phyloP scores from a whole-genome alignment of 2,329 filamentous ascomycete genomes.

The Phyllosticta citribraziliensis region DNA sequence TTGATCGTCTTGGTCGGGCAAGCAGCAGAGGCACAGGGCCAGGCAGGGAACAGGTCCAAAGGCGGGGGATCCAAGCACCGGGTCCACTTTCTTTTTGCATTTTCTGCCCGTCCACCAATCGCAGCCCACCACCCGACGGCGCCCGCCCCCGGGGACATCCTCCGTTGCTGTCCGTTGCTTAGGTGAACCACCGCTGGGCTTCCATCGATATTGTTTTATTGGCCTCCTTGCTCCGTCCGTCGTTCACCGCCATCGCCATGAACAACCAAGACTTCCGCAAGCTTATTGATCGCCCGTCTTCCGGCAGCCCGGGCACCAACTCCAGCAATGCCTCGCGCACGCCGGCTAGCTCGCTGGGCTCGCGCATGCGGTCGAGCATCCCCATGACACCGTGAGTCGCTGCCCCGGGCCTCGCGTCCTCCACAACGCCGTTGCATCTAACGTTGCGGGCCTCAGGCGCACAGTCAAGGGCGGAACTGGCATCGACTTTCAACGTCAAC shows the following conservation, averaged over 20 bases:
- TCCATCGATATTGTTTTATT: background rate
- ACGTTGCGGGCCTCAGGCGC: conserved; percentile 41
- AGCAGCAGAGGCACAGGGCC: background rate
- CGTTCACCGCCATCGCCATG: conserved; percentile 44
- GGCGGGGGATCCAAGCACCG: background rate
- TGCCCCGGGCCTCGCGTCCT: background rate
- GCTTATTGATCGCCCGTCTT: conserved; percentile 52
- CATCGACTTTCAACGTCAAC: conserved; percentile 71
- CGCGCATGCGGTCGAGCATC: conserved; percentile 68
- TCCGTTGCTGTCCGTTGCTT: background rate
- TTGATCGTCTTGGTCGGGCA: background rate
- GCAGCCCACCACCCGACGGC: background rate
- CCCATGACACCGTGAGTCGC: conserved; percentile 81
- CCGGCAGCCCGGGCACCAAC: conserved; percentile 18
- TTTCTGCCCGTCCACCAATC: background rate
- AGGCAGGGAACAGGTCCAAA: background rate
- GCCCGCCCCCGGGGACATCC: background rate
- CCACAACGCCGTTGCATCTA: background rate
- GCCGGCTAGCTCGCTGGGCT: conserved; percentile 53
- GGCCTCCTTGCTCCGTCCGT: background rate
- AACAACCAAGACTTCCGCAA: conserved; percentile 93
- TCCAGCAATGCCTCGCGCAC: conserved; percentile 10
- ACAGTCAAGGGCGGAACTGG: conserved; percentile 48
- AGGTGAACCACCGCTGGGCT: background rate
- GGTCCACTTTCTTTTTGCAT: background rate